Evolutionary conservation across 805 yeast species (phyloP).

Genomic region (Nakazawaea laoshanensis): DNA sequence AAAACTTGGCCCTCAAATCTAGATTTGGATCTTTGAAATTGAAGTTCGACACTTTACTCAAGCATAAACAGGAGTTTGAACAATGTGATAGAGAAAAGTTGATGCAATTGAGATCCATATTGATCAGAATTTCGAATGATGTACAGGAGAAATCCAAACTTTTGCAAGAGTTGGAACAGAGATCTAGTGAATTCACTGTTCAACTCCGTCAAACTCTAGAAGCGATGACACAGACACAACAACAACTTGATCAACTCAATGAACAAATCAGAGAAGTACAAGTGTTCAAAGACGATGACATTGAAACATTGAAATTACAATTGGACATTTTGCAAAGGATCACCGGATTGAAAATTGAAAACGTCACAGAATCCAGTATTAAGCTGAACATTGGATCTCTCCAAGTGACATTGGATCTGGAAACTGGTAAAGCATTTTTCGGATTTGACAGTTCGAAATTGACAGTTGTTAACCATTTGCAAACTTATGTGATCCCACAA

Average conservation of each 20-base stretch:
- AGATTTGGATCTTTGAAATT: constrained; percentile 8
- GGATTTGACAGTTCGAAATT: neutral
- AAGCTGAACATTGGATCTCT: neutral
- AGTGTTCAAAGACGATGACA: constrained; percentile 7
- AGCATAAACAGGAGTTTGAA: constrained; percentile 13
- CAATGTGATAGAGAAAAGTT: constrained; percentile 13
- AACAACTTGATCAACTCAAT: constrained; percentile 1
- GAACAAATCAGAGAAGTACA: constrained; percentile 10
- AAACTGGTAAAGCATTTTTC: neutral
- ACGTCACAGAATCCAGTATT: neutral
- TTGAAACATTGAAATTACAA: constrained; percentile 10
- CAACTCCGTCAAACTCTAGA: neutral
- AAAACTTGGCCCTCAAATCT: constrained; percentile 12
- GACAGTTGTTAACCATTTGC: neutral
- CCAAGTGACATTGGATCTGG: neutral
- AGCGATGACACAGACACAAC: constrained; percentile 1
- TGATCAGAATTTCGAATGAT: constrained; percentile 6
- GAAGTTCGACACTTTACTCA: constrained; percentile 9
- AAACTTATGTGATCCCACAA: neutral
- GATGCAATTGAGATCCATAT: constrained; percentile 10
- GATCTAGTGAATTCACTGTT: constrained; percentile 5
- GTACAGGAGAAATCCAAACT: constrained; percentile 3
- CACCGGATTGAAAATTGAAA: constrained; percentile 3
- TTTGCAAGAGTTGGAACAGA: constrained; percentile 8
- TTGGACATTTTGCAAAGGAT: constrained; percentile 11